Conservation (phyloP, 176 grass and related monocot genomes). For the Themeda triandra region DNA sequence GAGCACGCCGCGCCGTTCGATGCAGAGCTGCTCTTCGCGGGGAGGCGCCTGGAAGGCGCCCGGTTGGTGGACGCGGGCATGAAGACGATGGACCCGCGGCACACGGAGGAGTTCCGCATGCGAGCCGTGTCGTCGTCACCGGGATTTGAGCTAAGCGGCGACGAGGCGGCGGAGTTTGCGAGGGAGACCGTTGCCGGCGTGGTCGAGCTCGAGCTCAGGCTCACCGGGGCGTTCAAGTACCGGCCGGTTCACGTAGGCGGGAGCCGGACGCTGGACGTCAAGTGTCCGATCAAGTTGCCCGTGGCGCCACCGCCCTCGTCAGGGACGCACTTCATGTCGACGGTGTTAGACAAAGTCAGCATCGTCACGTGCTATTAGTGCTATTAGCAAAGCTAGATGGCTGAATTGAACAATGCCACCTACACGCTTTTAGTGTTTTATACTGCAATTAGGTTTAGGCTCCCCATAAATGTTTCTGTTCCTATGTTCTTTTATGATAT, state of each 20-base stretch:
- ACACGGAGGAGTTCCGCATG: not conserved
- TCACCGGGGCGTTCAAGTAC: conserved; percentile 15
- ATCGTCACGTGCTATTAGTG: not conserved
- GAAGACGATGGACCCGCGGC: not conserved
- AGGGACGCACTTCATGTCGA: not conserved
- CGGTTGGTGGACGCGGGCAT: not conserved
- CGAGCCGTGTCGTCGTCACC: not conserved
- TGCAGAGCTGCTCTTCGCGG: conserved; percentile 11
- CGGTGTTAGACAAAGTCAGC: not conserved
- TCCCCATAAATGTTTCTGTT: too few species aligned
- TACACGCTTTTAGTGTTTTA: too few species aligned
- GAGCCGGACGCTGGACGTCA: not conserved
- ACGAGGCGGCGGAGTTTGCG: not conserved
- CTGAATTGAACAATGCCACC: not conserved
- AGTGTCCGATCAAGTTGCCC: not conserved
- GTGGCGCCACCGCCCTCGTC: not conserved
- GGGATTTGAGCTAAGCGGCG: not conserved
- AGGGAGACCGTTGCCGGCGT: conserved; percentile 21
- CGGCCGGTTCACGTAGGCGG: not conserved
- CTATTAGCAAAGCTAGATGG: not conserved
- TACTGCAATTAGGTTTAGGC: too few species aligned
- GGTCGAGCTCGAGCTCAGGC: conserved; percentile 23
- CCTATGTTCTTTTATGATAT: too few species aligned
- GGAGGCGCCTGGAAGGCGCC: not conserved
- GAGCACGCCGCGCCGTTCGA: conserved; percentile 20